Percentiles rank a stretch among this genome's conserved stretches.
phyloP scores from a whole-genome alignment of 2,329 filamentous ascomycete species.

The Ascochyta clinopodiicola region DNA sequence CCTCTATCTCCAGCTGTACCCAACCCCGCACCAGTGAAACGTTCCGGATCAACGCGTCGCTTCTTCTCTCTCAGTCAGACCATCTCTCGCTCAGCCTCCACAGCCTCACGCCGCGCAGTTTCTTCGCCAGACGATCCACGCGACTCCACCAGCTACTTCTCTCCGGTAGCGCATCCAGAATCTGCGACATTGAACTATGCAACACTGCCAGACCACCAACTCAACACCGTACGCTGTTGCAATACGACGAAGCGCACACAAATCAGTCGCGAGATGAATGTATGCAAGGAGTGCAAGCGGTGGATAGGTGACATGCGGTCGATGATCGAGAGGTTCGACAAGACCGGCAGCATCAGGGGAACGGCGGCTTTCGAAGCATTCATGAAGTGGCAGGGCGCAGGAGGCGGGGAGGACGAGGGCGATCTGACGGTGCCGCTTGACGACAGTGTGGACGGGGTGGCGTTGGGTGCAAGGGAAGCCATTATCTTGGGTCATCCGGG shows the following conservation, averaged over 20 bases:
- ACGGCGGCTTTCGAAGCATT: conserved; percentile 40
- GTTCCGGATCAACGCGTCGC: conserved; percentile 30
- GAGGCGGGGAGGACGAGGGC: conserved; percentile 22
- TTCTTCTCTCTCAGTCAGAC: conserved; percentile 35
- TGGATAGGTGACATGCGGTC: conserved; percentile 39
- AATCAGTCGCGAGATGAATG: conserved; percentile 33
- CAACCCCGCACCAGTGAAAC: conserved; percentile 24
- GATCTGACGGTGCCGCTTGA: conserved; percentile 32
- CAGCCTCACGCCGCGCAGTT: conserved; percentile 26
- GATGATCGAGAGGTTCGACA: conserved; percentile 41
- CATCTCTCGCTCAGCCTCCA: conserved; percentile 33
- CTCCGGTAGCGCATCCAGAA: neutral
- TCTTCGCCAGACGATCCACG: conserved; percentile 19
- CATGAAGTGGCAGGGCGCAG: conserved; percentile 33
- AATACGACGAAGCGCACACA: conserved; percentile 26
- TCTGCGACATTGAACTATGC: conserved; percentile 23
- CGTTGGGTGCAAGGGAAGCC: conserved; percentile 30
- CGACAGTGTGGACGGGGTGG: conserved; percentile 18
- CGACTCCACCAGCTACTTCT: conserved; percentile 21
- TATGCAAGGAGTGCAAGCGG: conserved; percentile 39
- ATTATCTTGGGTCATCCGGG: conserved; percentile 33
- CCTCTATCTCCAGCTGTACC: conserved; percentile 26
- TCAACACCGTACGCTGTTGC: conserved; percentile 29
- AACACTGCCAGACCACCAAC: conserved; percentile 37
- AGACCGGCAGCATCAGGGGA: conserved; percentile 38